These are phyloP conservation scores for Alternaria burnsii DNA, from an alignment of 2,329 filamentous ascomycete species.

Conservation along the genomic window DNA sequence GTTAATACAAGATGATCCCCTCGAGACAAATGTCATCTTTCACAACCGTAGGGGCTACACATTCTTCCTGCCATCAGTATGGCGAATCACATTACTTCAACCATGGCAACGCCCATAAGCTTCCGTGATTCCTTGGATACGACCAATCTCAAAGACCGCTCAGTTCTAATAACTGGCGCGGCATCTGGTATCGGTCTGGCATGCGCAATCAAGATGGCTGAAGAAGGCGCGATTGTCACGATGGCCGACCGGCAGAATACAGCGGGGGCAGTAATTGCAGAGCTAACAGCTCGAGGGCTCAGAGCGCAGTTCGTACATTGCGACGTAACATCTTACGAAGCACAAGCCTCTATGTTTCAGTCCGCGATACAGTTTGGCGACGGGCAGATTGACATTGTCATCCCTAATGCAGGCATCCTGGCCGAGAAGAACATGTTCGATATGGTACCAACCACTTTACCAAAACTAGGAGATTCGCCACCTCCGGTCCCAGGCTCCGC, in stretches of 20 bases:
- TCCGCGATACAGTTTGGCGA: conserved; percentile 36
- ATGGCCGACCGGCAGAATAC: conserved; percentile 32
- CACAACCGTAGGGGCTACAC: background rate
- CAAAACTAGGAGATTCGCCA: conserved; percentile 22
- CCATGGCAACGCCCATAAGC: conserved; percentile 5
- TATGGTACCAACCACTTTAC: conserved; percentile 21
- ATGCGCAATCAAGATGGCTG: conserved; percentile 26
- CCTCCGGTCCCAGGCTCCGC: conserved; percentile 29
- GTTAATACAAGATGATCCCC: background rate
- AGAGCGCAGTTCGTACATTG: conserved; percentile 41
- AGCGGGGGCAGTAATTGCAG: conserved; percentile 18
- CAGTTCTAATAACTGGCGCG: conserved; percentile 37
- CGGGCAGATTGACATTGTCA: conserved; percentile 41
- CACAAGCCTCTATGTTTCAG: conserved; percentile 43
- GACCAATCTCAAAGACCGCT: conserved; percentile 27
- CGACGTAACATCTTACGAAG: conserved; percentile 42
- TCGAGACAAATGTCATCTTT: background rate
- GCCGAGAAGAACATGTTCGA: conserved; percentile 34
- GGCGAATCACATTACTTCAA: background rate
- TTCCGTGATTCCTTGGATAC: conserved; percentile 7
- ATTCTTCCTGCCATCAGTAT: background rate
- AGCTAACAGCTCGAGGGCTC: conserved; percentile 24
- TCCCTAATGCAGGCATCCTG: conserved; percentile 43
- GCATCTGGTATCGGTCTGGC: conserved; percentile 40
- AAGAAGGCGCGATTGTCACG: conserved; percentile 36